Evolutionary conservation across 1,284 basidiomycete genomes (phyloP), one percentile per base, ranked within the genome.

Genomic region (Malassezia yamatoensis): DNA sequence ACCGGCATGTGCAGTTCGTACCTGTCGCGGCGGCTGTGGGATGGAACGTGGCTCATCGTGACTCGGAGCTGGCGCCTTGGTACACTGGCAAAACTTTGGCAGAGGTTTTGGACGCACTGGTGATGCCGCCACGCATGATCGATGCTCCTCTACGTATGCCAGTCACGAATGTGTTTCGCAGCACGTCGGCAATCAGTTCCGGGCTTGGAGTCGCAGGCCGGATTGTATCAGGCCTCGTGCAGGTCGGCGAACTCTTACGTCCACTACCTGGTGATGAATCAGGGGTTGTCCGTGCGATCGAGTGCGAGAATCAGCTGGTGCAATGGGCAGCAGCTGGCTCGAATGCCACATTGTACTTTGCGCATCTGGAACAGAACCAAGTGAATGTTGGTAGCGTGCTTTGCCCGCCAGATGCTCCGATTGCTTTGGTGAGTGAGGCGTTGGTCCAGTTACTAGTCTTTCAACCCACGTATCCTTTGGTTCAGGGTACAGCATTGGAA

Each of bases 231-330:
- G 93, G 93, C 11, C 79, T 96, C 24, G 81, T 96, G 0, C 90
- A 96, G 76, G 85, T 91, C 7, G 93, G 94, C 5, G 93, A 98
- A 76, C 80, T 82, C 24, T 66, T 98, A 21, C 81, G 88, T 34
- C 83, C 90, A 36, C 78, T 94, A 0, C 94, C 94, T 0, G 94
- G 93, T 5, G 91, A 96, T 69, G 91, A 93, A 71, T 85, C 81
- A 1, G 88, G 85, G 0, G 76, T 85, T 15, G 86, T 98, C n/a
- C 13, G 62, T 91, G 91, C 83, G 0, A 91, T 99, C 64, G 86
- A 93, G 68, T 79, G 84, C 8, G 90, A 96, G 62, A 84, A 86
- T 24, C 83, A 84, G 53, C 80, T 76, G 33, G 83, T 85, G 0
- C 82, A 84, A 3, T 99, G 90, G 85, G 91, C 89, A 0, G 85